phyloP scores from a whole-genome alignment of 108 stramenopile species.

The Nannochloropsis salina region DNA sequence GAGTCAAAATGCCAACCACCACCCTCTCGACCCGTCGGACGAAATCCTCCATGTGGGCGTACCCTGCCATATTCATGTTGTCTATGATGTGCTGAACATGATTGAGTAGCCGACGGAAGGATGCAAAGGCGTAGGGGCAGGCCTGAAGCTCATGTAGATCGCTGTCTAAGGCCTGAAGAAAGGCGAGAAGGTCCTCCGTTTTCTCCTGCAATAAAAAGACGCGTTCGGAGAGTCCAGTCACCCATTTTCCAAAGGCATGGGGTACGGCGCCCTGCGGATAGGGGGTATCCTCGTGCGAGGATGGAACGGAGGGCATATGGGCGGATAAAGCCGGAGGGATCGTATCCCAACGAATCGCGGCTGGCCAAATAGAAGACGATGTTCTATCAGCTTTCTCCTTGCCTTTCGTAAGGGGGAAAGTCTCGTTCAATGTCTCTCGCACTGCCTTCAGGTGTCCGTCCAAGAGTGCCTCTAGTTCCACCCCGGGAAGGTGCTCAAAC shows the following conservation, averaged over 20 bases:
- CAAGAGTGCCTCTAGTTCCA: conserved; percentile 36
- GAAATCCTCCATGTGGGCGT: conserved; percentile 50
- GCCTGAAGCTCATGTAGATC: conserved; percentile 32
- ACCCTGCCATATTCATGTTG: conserved; percentile 51
- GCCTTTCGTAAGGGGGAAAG: conserved; percentile 26
- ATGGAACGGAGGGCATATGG: not conserved
- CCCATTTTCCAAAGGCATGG: not conserved
- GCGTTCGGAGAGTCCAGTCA: conserved; percentile 56
- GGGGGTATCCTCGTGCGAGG: not conserved
- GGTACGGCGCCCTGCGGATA: not conserved
- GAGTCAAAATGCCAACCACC: conserved; percentile 61
- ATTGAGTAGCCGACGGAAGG: not conserved
- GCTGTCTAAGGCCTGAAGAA: conserved; percentile 33
- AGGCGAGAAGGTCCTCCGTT: conserved; percentile 76
- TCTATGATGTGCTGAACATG: conserved; percentile 51
- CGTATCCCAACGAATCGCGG: not conserved
- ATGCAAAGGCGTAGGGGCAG: conserved; percentile 37
- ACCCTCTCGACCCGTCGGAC: conserved; percentile 56
- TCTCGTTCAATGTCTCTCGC: conserved; percentile 31
- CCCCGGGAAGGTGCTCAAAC: not conserved
- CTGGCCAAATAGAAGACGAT: conserved; percentile 49
- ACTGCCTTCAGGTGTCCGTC: conserved; percentile 36
- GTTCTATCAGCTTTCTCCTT: conserved; percentile 71
- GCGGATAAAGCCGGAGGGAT: not conserved
- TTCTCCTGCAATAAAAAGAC: conserved; percentile 74